phyloP scores from a whole-genome alignment of 257 asterid species.

The Eustoma russellianum region DNA sequence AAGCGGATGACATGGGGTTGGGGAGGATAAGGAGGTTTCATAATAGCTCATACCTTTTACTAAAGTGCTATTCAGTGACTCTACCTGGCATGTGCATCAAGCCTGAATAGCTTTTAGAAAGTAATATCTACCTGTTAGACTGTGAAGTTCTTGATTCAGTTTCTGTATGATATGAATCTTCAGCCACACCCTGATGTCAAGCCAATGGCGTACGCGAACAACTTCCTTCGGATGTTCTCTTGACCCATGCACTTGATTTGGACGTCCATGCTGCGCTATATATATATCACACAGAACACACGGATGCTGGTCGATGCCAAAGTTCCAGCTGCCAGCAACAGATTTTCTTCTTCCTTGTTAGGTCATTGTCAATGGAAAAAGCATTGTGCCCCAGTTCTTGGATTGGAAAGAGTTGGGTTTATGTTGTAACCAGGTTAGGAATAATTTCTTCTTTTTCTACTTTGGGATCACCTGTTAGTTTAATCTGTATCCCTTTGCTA shows the following conservation, averaged over 20 bases:
- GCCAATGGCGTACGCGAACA: slow-evolving; percentile 97
- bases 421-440: slow-evolving; percentile 8
- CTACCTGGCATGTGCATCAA: too few relatives aligned
- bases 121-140: too few relatives aligned
- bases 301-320: slow-evolving; percentile 19
- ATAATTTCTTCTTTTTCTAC: neutral
- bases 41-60: too few relatives aligned
- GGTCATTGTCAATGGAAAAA: neutral
- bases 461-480: too few relatives aligned
- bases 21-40: too few relatives aligned
- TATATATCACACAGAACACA: slow-evolving; percentile 8
- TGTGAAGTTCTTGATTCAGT: too few relatives aligned
- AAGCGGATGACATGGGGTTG: too few relatives aligned
- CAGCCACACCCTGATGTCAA: slow-evolving; percentile 97
- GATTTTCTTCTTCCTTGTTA: neutral
- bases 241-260: slow-evolving; percentile 18
- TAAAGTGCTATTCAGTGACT: too few relatives aligned
- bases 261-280: neutral
- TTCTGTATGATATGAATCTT: slow-evolving; percentile 10
- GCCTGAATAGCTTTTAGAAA: too few relatives aligned
- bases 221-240: slow-evolving; percentile 78
- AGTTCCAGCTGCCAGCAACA: slow-evolving; percentile 20
- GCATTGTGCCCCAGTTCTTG: neutral
- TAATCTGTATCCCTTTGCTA: too few relatives aligned
- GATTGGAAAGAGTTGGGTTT: slow-evolving; percentile 5